Base-by-base conservation (phyloP, 306 rosid genomes). In the Canavalia gladiata region DNA sequence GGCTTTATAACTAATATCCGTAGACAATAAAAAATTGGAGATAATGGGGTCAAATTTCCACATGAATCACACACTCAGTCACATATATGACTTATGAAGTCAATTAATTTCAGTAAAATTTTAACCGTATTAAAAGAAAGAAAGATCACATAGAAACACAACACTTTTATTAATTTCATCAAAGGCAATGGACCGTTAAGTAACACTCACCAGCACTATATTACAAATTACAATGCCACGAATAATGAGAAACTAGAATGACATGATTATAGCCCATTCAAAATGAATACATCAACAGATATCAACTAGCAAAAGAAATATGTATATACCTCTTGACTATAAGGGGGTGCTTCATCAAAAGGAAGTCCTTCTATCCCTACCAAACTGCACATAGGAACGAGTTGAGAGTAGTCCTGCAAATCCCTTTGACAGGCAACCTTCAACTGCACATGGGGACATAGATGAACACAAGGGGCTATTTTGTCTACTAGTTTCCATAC, bases 391-490 rank as follows among this genome's bases (percentile, higher is more conserved):
- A 87, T 69, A 79, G 7, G 93, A 82, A 39, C 88, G 81, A 8
- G 91, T 79, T 30, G 98, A 83, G 54, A 96, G 89, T 75, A 96
- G 87, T 70, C 97, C 94, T 3, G 97, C 99, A 80, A 94, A 86
- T 37, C 98, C 99, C 90, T 94, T 84, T 13, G 93, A 88, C 37
- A 96, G 81, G 77, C 90, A 91, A 54, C 97, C 94, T 90, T 93
- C 99, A 84, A 94, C 94, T 18, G 98, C 90, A 85, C 99, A 94
- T 6, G 87, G 90, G 75, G 98, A 85, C 77, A 86, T 88, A 2
- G 97, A 85, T 78, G 95, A 89, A 71, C 89, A 89, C 68, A 90
- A 13, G 2, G 92, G 86, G 72, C 83, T 77, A 58, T 69, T 89
- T 37, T 90, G 90, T 77, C 87, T 89, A 35, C 83, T 60, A 28